Evolutionary conservation across 352 stramenopile genomes (phyloP).

Genomic region (Plasmopara halstedii): DNA sequence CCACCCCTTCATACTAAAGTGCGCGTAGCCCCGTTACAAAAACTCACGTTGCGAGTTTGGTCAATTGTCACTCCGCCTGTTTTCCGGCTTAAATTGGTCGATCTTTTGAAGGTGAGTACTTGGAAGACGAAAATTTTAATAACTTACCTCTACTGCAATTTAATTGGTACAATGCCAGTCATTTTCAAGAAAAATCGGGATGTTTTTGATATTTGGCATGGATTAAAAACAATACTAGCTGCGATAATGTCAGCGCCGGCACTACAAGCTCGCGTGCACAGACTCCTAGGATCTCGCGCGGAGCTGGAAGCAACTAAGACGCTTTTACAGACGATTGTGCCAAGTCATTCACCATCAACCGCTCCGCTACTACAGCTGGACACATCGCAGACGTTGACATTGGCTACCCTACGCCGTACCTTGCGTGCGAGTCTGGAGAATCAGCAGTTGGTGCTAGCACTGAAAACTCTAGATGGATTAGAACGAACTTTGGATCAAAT

Average conservation of each 20-base stretch:
- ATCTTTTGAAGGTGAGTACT: no score
- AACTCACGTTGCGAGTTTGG: no score
- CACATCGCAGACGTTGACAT: constrained; percentile 12
- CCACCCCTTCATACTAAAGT: no score
- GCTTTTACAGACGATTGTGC: constrained; percentile 47
- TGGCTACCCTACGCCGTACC: constrained; percentile 36
- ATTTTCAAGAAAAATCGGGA: no score
- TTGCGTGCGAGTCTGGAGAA: constrained; percentile 40
- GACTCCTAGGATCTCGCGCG: constrained; percentile 48
- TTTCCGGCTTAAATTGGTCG: no score
- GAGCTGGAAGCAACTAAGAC: constrained; percentile 59
- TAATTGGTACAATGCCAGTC: no score
- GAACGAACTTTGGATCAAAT: constrained; percentile 35
- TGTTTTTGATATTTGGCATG: no score
- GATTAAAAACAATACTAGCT: no score
- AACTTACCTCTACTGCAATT: no score
- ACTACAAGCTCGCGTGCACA: constrained; percentile 37
- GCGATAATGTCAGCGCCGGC: constrained; percentile 11
- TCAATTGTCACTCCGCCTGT: no score
- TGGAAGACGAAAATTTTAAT: no score
- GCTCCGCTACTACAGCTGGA: constrained; percentile 26
- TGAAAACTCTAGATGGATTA: constrained; percentile 36
- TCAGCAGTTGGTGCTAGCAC: constrained; percentile 45
- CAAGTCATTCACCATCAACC: constrained; percentile 8
- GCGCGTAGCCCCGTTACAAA: no score